Conservation (phyloP, 1,284 basidiomycete genomes). For the Veloboletus limbatus region DNA sequence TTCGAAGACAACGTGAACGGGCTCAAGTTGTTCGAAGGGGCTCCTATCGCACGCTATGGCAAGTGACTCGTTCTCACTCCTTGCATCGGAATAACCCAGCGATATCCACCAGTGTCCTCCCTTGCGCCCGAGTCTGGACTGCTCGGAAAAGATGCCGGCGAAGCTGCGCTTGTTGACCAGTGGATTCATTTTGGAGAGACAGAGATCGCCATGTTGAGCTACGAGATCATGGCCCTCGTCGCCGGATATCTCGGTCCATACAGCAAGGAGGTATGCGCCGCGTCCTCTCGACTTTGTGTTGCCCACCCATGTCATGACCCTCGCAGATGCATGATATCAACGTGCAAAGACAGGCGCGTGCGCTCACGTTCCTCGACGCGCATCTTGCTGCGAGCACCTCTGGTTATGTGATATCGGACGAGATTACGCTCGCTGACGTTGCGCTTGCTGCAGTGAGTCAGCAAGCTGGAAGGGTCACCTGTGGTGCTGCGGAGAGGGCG, state of each 20-base stretch:
- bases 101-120: conserved; percentile 40
- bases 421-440: conserved; percentile 62
- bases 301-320: too few species aligned
- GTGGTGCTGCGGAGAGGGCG: conserved; percentile 42
- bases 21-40: conserved; percentile 50
- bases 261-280: conserved; percentile 25
- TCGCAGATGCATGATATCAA: conserved; percentile 28
- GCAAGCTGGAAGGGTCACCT: conserved; percentile 32
- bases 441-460: conserved; percentile 43
- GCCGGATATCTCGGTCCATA: conserved; percentile 24
- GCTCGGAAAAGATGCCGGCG: conserved; percentile 44
- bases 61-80: conserved; percentile 32
- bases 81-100: not conserved
- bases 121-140: conserved; percentile 52
- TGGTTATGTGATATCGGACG: conserved; percentile 55
- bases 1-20: conserved; percentile 54
- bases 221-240: conserved; percentile 19
- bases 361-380: conserved; percentile 44
- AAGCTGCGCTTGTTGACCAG: conserved; percentile 52
- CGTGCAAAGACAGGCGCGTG: conserved; percentile 26
- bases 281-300: too few species aligned
- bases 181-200: conserved; percentile 54
- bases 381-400: conserved; percentile 46
- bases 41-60: conserved; percentile 59
- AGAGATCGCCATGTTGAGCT: conserved; percentile 37